phyloP scores from a whole-genome alignment of 2,329 filamentous ascomycete genomes.

The Fusarium kyushuense region DNA sequence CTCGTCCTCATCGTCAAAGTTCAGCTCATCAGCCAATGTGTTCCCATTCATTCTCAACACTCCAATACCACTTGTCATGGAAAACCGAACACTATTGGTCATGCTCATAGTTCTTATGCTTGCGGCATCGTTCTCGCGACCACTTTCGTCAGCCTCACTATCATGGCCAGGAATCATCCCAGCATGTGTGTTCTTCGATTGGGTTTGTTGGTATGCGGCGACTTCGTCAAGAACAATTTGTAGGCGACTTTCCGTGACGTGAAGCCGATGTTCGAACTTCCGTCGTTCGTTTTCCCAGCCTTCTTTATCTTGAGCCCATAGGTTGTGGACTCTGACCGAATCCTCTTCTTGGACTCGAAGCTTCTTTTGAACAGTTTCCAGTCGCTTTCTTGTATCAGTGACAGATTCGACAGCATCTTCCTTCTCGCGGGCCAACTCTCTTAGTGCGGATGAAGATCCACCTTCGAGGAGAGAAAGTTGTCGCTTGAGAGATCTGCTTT shows the following conservation, averaged over 20 bases:
- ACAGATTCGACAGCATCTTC: slow-evolving; percentile 83
- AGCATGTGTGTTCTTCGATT: slow-evolving; percentile 57
- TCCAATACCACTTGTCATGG: slow-evolving; percentile 71
- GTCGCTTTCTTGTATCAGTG: slow-evolving; percentile 78
- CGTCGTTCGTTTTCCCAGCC: slow-evolving; percentile 87
- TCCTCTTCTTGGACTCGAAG: slow-evolving; percentile 85
- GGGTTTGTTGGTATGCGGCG: slow-evolving; percentile 72
- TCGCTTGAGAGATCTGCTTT: slow-evolving; percentile 83
- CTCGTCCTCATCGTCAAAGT: slow-evolving; percentile 84
- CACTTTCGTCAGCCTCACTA: slow-evolving; percentile 70
- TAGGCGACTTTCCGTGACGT: slow-evolving; percentile 88
- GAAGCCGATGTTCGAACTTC: slow-evolving; percentile 83
- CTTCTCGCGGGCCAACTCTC: slow-evolving; percentile 85
- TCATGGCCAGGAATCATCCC: slow-evolving; percentile 56
- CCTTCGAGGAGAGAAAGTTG: slow-evolving; percentile 90
- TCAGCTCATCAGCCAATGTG: slow-evolving; percentile 90
- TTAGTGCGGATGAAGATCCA: slow-evolving; percentile 85
- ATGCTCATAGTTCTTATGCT: slow-evolving; percentile 80
- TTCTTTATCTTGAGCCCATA: slow-evolving; percentile 88
- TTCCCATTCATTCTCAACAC: slow-evolving; percentile 71
- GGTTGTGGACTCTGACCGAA: slow-evolving; percentile 78
- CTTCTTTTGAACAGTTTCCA: slow-evolving; percentile 84
- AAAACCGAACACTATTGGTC: slow-evolving; percentile 79
- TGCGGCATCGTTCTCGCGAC: slow-evolving; percentile 75
- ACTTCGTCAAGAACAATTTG: slow-evolving; percentile 89